Evolutionary conservation across 768 basidiomycete genomes (phyloP), one percentile per base, ranked within the genome.

Genomic region (Cytidiella melzeri): DNA sequence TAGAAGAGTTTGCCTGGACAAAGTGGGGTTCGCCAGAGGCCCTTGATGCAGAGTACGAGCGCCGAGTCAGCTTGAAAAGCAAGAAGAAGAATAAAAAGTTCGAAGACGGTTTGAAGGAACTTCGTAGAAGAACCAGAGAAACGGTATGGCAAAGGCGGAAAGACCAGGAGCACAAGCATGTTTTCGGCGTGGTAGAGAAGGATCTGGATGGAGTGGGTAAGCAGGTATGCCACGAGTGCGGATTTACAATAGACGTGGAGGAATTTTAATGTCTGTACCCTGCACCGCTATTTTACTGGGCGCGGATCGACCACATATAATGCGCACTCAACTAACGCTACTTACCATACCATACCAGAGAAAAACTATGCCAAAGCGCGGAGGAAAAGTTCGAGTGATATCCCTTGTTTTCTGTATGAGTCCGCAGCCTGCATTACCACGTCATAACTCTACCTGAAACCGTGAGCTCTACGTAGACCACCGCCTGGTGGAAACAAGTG

Each of bases 11-110:
- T 67, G 95, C 96, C 4, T 96, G 86, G 87, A 84, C 89, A 63
- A 99, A 99, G 68, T 99, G 96, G 96, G 94, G 92, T 0, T 89
- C 92, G 1, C 77, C 90, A 7, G 93, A 96, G 64, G 91, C 81
- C 9, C 67, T 99, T 42, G 95, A 98, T 60, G 77, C 75, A 5
- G 95, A 97, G 62, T 98, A 83, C 65, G 84, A 88, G 57, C 74
- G 76, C 27, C 77, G 94, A 45, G 78, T 77, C 45, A 75, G 73
- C 19, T 90, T 89, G 61, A 95, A 93, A 74, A 87, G 84, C 62
- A 84, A 84, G 61, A 88, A 91, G 67, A 88, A 90, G 73, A 88
- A 88, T 57, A 91, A 83, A 64, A 98, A 99, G 63, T 98, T 98
- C 57, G 94, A 96, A 62, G 83, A 94, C 57, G 81, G 90, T 38